Evolutionary conservation across 2,329 filamentous ascomycete species (phyloP).

Genomic region (Pseudogymnoascus sp.): DNA sequence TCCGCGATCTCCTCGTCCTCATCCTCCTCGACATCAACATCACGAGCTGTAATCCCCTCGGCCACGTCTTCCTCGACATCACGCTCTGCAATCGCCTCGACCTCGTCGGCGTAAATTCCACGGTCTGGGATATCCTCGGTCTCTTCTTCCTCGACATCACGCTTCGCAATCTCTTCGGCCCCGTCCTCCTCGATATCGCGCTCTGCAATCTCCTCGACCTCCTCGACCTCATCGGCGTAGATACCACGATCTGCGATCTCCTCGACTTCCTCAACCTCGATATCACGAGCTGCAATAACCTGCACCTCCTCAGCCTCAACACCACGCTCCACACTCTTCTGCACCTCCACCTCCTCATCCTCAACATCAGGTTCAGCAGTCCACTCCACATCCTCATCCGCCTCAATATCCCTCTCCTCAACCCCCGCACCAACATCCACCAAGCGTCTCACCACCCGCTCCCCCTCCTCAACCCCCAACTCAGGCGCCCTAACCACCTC

Average conservation of each 20-base stretch:
- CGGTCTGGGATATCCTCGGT: not conserved
- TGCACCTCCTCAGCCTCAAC: not conserved
- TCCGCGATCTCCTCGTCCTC: not conserved
- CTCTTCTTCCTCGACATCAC: not conserved
- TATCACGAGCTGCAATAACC: not conserved
- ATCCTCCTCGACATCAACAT: not conserved
- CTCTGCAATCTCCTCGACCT: not conserved
- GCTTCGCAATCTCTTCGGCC: not conserved
- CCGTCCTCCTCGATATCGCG: not conserved
- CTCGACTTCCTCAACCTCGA: not conserved
- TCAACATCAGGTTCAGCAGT: not conserved
- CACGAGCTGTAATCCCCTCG: not conserved
- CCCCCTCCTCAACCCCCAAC: not conserved
- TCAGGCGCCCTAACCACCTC: not conserved
- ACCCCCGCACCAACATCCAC: not conserved
- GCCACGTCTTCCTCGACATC: not conserved
- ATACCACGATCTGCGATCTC: not conserved
- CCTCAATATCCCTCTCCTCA: not conserved
- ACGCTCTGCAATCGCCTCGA: not conserved
- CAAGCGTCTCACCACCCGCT: not conserved
- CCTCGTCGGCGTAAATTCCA: not conserved
- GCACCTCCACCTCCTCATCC: not conserved
- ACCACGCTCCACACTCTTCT: not conserved
- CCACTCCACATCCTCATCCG: not conserved
- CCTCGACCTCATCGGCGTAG: not conserved